Evolutionary conservation across 1,284 basidiomycete species (phyloP), one percentile per base, ranked within the genome.

Genomic region (Irpex sp.): DNA sequence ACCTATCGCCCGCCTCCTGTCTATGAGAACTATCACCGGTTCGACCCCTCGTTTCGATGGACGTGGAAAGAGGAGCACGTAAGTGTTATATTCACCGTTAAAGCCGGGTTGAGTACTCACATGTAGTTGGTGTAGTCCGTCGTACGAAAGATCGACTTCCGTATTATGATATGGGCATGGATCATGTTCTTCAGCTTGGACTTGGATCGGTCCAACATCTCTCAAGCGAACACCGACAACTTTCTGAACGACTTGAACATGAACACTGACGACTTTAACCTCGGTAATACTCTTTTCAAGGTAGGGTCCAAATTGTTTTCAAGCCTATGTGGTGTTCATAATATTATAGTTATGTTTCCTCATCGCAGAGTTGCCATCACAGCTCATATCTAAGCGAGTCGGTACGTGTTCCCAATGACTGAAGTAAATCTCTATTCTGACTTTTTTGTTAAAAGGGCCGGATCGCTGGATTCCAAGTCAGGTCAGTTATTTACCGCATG

Each of bases 401-500:
- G n/a, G n/a, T n/a, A n/a, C n/a, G n/a, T n/a, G n/a, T n/a, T n/a
- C n/a, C n/a, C n/a, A n/a, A n/a, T n/a, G n/a, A n/a, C n/a, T n/a
- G n/a, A n/a, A n/a, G n/a, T n/a, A n/a, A n/a, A n/a, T n/a, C n/a
- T n/a, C n/a, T n/a, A n/a, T n/a, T n/a, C n/a, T n/a, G n/a, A n/a
- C n/a, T n/a, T n/a, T n/a, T n/a, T n/a, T n/a, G n/a, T n/a, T n/a
- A n/a, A n/a, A n/a, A n/a, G n/a, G n/a, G n/a, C n/a, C n/a, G 1
- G 87, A 90, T 70, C 77, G 82, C 28, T 90, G 87, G 87, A 85
- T 90, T 65, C 88, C 88, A 1, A 82, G 75, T 23, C 87, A 88
- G 72, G 83, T 83, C 21, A 12, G 52, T 54, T 5, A 36, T 16
- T 4, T 33, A 23, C 67, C 62, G 69, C 64, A n/a, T 58, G 4